A percentile compares a stretch with the other conserved stretches of the same genome.
Conservation (phyloP, 106 monocot genomes). For the Dendrobium officinale region DNA sequence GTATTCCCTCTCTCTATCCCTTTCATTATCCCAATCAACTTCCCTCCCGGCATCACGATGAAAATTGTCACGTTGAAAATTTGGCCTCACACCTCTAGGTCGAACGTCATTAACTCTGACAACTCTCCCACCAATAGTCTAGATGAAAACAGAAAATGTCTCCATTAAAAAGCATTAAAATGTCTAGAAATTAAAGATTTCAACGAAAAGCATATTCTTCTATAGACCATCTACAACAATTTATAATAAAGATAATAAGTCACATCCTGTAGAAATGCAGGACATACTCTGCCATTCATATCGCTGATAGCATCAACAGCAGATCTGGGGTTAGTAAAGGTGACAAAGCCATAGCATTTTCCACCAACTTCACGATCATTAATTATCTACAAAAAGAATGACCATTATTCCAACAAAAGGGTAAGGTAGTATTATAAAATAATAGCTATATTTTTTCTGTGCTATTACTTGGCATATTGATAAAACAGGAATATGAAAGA, state of each 20-base stretch:
- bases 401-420: background rate
- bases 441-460: background rate
- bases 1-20: conserved; percentile 47
- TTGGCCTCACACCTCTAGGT: conserved; percentile 57
- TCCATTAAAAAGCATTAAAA: background rate
- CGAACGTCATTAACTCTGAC: conserved; percentile 82
- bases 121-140: conserved; percentile 77
- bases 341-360: conserved; percentile 96
- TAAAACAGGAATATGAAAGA: background rate
- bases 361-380: conserved; percentile 88
- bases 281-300: conserved; percentile 80
- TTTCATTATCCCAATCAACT: conserved; percentile 43
- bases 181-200: background rate
- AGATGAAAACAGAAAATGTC: conserved; percentile 12
- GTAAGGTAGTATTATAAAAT: background rate
- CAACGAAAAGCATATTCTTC: background rate
- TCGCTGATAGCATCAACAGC: conserved; percentile 75
- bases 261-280: conserved; percentile 4
- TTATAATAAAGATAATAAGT: background rate
- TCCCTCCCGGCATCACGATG: conserved; percentile 45
- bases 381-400: conserved; percentile 52
- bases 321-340: conserved; percentile 81
- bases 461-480: background rate
- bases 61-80: conserved; percentile 54
- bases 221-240: background rate